Conservation (phyloP, 176 grass and related monocot genomes). For the Avena insularis region DNA sequence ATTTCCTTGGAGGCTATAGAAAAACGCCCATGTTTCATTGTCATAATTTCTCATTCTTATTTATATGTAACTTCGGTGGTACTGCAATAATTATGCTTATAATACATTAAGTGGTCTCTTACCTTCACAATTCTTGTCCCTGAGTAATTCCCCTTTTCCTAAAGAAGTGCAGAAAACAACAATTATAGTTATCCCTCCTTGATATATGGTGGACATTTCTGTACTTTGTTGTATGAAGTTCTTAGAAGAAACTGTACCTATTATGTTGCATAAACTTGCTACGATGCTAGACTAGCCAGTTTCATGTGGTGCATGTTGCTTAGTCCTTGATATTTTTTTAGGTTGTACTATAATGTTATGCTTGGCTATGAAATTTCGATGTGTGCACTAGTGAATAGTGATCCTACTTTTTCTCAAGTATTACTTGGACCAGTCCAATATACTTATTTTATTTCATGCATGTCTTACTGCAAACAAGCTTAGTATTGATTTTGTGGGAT, state of each 20-base stretch:
- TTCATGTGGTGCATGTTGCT: no score
- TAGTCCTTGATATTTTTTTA: no score
- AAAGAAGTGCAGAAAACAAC: no score
- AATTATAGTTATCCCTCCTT: no score
- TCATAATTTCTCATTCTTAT: not conserved
- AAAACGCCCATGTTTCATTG: not conserved
- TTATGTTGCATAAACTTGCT: no score
- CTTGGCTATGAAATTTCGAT: not conserved
- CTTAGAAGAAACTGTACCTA: no score
- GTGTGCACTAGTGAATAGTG: not conserved
- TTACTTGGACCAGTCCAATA: slow-evolving; percentile 8
- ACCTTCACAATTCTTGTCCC: no score
- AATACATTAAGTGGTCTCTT: no score
- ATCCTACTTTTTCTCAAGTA: not conserved
- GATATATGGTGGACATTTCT: no score
- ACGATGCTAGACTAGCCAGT: not conserved
- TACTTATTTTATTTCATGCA: not conserved
- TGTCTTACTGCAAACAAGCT: not conserved
- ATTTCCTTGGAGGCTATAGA: not conserved
- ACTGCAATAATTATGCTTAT: not conserved
- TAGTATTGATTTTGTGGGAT: slow-evolving; percentile 7
- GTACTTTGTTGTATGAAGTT: no score
- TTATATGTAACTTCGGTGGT: not conserved
- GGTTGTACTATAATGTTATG: no score
- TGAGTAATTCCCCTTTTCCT: no score